Percentiles rank a stretch among this genome's conserved stretches.
phyloP scores from a whole-genome alignment of 2,329 filamentous ascomycete genomes.

The Neonectria punicea region DNA sequence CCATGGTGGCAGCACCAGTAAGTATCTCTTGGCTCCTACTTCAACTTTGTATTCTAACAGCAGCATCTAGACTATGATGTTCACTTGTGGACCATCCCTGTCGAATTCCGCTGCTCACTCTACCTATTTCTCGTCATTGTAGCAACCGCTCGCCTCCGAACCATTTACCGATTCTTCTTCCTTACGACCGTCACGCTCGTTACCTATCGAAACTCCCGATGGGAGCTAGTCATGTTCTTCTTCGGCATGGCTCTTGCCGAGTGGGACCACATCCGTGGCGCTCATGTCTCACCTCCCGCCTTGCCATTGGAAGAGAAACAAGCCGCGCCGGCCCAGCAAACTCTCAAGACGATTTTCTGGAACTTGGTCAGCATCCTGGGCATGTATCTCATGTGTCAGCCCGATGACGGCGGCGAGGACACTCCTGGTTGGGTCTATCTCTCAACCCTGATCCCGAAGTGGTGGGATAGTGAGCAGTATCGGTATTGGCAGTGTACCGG shows the following conservation, averaged over 20 bases:
- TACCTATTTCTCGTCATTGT: slow-evolving; percentile 65
- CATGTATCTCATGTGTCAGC: slow-evolving; percentile 61
- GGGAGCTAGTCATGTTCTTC: slow-evolving; percentile 67
- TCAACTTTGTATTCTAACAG: slow-evolving; percentile 31
- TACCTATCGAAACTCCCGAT: slow-evolving; percentile 59
- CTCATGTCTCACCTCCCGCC: slow-evolving; percentile 49
- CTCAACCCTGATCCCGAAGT: slow-evolving; percentile 58
- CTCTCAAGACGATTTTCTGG: slow-evolving; percentile 48
- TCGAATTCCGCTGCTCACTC: slow-evolving; percentile 69
- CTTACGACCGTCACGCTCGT: slow-evolving; percentile 56
- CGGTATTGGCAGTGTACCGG: slow-evolving; percentile 68
- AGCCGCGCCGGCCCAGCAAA: background rate
- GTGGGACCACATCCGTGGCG: slow-evolving; percentile 60
- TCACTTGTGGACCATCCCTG: slow-evolving; percentile 72
- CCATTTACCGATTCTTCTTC: slow-evolving; percentile 54
- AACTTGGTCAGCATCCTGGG: slow-evolving; percentile 56
- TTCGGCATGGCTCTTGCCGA: slow-evolving; percentile 66
- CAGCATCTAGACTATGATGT: slow-evolving; percentile 58
- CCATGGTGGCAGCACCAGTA: slow-evolving; percentile 58
- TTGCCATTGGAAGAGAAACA: slow-evolving; percentile 41
- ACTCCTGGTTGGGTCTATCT: slow-evolving; percentile 65
- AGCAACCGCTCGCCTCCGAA: slow-evolving; percentile 59
- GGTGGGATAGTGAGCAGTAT: slow-evolving; percentile 60
- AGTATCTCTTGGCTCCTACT: slow-evolving; percentile 27
- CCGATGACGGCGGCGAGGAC: slow-evolving; percentile 53